Percentiles rank a stretch among this genome's conserved stretches.
phyloP scores from a whole-genome alignment of 2,329 filamentous ascomycete genomes.

The Sphaceloma murrayae region DNA sequence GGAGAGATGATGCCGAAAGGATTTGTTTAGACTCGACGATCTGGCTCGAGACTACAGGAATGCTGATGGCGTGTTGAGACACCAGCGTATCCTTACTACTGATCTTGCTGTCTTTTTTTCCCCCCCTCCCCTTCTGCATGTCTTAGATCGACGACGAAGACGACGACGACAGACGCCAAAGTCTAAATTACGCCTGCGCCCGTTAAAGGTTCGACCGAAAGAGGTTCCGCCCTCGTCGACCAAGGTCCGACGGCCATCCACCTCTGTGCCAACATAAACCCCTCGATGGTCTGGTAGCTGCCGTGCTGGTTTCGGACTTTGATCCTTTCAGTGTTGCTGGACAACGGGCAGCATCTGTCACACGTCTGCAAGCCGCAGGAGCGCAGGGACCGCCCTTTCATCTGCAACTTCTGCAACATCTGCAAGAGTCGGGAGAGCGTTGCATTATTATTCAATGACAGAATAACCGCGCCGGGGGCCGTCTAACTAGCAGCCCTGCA shows the following conservation, averaged over 20 bases:
- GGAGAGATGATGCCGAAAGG: no score
- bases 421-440: conserved; percentile 15
- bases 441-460: conserved; percentile 14
- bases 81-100: conserved; percentile 1
- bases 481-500: conserved; percentile 8
- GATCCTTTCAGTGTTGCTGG: neutral
- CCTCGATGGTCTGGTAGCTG: neutral
- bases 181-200: conserved; percentile 8
- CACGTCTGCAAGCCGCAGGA: neutral
- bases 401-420: no score
- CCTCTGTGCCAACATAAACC: conserved; percentile 5
- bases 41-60: conserved; percentile 1
- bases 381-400: no score
- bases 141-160: conserved; percentile 10
- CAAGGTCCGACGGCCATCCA: conserved; percentile 5
- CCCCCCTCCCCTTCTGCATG: conserved; percentile 2
- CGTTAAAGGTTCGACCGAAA: conserved; percentile 11
- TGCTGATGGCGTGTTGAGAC: conserved; percentile 5
- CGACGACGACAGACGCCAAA: conserved; percentile 4
- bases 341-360: neutral
- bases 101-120: no score
- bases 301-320: conserved; percentile 2
- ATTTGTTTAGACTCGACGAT: conserved; percentile 9
- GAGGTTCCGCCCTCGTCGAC: neutral
- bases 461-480: neutral